Evolutionary conservation across 148 eudicot genomes (phyloP).

Genomic region (Tetragonia tetragonoides): DNA sequence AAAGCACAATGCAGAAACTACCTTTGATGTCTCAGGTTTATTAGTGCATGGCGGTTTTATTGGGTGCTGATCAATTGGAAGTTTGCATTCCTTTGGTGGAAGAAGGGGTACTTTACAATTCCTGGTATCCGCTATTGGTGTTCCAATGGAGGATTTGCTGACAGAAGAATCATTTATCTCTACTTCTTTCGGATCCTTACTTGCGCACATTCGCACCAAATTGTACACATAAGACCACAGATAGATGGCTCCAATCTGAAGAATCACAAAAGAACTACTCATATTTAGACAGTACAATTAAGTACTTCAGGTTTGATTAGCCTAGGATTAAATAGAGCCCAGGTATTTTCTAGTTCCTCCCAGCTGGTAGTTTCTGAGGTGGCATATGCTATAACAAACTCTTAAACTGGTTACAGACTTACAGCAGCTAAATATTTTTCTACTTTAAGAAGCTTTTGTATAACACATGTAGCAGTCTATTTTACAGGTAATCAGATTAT

Average conservation of each 20-base stretch:
- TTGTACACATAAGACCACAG: constrained; percentile 82
- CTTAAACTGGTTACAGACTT: background rate
- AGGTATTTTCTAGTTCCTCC: background rate
- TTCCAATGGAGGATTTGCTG: background rate
- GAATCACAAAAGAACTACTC: constrained; percentile 1
- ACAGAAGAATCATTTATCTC: constrained; percentile 29
- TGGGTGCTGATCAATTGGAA: constrained; percentile 1
- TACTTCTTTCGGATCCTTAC: constrained; percentile 32
- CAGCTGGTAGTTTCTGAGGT: background rate
- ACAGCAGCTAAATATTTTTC: background rate
- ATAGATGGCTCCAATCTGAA: constrained; percentile 78
- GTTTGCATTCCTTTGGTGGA: constrained; percentile 15
- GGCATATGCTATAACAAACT: background rate
- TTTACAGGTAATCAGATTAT: background rate
- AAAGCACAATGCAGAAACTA: background rate
- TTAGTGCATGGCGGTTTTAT: background rate
- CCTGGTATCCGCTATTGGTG: background rate
- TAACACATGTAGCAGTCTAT: background rate
- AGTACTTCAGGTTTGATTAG: background rate
- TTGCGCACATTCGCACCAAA: constrained; percentile 51
- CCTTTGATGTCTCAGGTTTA: constrained; percentile 14
- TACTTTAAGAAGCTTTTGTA: background rate
- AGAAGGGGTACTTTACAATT: constrained; percentile 21
- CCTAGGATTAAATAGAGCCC: no score
- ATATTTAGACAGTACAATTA: background rate